Conservation (phyloP, 805 yeast genomes). For the Candida alai region DNA sequence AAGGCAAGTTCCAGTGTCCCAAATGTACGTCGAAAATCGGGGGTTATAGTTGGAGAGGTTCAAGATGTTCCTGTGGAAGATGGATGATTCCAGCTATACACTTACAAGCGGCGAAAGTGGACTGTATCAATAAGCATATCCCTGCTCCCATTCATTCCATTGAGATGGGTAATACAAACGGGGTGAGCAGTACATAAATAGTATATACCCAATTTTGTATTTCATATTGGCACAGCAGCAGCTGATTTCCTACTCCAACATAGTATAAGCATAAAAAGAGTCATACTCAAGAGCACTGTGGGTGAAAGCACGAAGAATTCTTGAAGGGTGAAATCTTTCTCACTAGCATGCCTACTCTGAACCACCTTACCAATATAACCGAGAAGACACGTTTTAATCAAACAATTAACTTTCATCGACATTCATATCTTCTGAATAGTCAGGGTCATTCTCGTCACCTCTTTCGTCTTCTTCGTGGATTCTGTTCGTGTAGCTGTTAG, state of each 20-base stretch:
- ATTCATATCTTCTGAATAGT: slow-evolving; percentile 41
- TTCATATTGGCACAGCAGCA: too few species aligned
- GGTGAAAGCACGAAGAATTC: too few species aligned
- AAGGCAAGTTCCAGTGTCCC: slow-evolving; percentile 85
- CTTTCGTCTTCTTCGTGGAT: slow-evolving; percentile 8
- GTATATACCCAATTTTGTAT: too few species aligned
- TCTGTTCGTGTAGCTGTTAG: slow-evolving; percentile 1
- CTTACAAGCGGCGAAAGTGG: slow-evolving; percentile 76
- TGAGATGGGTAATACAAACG: background rate
- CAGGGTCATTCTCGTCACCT: slow-evolving; percentile 14
- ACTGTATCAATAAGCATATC: slow-evolving; percentile 40
- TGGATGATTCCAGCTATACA: slow-evolving; percentile 95
- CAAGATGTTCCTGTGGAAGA: slow-evolving; percentile 88
- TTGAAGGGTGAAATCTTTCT: too few species aligned
- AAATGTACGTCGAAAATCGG: slow-evolving; percentile 85
- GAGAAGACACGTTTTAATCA: too few species aligned
- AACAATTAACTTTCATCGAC: slow-evolving; percentile 27
- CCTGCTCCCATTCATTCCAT: slow-evolving; percentile 4
- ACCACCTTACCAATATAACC: too few species aligned
- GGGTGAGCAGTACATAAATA: too few species aligned
- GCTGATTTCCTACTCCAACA: too few species aligned
- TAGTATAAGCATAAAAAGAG: too few species aligned
- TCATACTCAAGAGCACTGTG: too few species aligned
- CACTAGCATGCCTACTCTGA: too few species aligned
- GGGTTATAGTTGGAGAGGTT: slow-evolving; percentile 91